These are phyloP conservation scores for Teunomyces stri DNA, from an alignment of 805 yeast species.

Conservation along the genomic window DNA sequence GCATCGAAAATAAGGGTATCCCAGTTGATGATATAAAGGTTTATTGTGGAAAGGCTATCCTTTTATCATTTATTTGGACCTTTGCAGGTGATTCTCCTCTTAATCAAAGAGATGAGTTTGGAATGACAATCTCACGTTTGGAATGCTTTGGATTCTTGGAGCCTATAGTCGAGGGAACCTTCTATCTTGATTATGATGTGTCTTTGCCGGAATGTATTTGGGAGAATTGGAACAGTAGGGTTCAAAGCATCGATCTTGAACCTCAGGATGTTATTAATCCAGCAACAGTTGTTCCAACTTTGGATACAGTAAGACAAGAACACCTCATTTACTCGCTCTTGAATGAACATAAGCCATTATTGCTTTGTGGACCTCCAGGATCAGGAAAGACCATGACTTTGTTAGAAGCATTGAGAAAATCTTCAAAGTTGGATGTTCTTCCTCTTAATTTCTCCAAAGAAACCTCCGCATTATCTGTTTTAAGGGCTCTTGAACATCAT, in stretches of 20 bases:
- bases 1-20: constrained; percentile 7
- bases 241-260: constrained; percentile 48
- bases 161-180: constrained; percentile 10
- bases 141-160: constrained; percentile 5
- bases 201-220: constrained; percentile 47
- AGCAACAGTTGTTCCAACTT: constrained; percentile 69
- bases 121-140: constrained; percentile 14
- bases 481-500: constrained; percentile 67
- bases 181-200: constrained; percentile 41
- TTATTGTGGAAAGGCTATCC: constrained; percentile 31
- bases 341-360: constrained; percentile 53
- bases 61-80: constrained; percentile 56
- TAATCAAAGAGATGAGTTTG: constrained; percentile 38
- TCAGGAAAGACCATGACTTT: constrained; percentile 95
- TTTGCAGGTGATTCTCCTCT: constrained; percentile 55
- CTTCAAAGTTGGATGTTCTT: constrained; percentile 56
- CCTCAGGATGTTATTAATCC: constrained; percentile 60
- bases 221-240: constrained; percentile 37
- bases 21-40: constrained; percentile 21
- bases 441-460: constrained; percentile 83
- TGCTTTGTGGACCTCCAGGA: constrained; percentile 96
- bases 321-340: constrained; percentile 54
- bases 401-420: constrained; percentile 59
- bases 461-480: constrained; percentile 58
- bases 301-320: constrained; percentile 73